Conservation (phyloP, 257 asterid genomes). For the Catharanthus roseus region DNA sequence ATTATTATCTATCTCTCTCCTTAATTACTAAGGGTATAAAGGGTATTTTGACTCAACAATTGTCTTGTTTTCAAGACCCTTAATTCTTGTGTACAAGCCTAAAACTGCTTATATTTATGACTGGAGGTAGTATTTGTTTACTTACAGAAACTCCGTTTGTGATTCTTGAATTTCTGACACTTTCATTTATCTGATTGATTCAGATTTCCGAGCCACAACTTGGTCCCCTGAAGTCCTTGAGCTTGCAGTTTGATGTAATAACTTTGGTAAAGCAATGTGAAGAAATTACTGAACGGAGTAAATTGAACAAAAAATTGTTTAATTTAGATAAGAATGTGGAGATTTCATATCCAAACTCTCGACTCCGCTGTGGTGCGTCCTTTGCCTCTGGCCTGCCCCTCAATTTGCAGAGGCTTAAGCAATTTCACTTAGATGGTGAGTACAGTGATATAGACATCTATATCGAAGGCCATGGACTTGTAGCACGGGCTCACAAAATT, state of each 20-base stretch:
- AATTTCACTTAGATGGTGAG: slow-evolving; percentile 47
- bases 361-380: slow-evolving; percentile 37
- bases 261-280: slow-evolving; percentile 73
- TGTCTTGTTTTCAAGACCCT: no score
- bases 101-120: no score
- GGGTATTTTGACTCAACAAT: no score
- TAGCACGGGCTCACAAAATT: slow-evolving; percentile 64
- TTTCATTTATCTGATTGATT: slow-evolving; percentile 12
- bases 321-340: slow-evolving; percentile 73
- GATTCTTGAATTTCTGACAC: slow-evolving; percentile 10
- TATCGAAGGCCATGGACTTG: slow-evolving; percentile 61
- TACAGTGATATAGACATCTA: slow-evolving; percentile 73
- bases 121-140: neutral
- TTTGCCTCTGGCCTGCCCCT: slow-evolving; percentile 67
- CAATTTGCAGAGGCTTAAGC: slow-evolving; percentile 53
- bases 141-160: neutral
- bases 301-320: slow-evolving; percentile 56
- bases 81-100: no score
- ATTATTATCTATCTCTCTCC: no score
- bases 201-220: slow-evolving; percentile 75
- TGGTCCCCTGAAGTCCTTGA: slow-evolving; percentile 49
- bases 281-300: slow-evolving; percentile 60
- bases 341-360: slow-evolving; percentile 63
- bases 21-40: no score
- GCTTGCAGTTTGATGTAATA: slow-evolving; percentile 60